Evolutionary conservation across 139 green algal genomes (phyloP).

Genomic region (Chlamydomonas eustigma): DNA sequence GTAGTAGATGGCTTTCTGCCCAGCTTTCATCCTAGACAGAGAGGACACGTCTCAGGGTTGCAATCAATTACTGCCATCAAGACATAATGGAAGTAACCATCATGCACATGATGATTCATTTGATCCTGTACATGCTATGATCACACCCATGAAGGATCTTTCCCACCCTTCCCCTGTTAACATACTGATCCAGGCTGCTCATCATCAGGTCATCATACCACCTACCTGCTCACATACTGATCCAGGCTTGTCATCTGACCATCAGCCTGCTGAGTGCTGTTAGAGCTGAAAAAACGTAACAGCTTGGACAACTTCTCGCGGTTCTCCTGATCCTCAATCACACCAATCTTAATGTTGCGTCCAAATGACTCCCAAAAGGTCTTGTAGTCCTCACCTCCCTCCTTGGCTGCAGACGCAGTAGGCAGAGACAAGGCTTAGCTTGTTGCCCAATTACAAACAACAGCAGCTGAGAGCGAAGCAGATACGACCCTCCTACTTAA

Average conservation of each 20-base stretch:
- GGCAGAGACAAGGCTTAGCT: too few relatives aligned
- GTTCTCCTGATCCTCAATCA: conserved; percentile 87
- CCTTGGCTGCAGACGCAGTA: background rate
- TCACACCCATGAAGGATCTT: too few relatives aligned
- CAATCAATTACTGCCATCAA: too few relatives aligned
- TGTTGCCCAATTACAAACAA: too few relatives aligned
- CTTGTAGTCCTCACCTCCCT: conserved; percentile 60
- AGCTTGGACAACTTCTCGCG: conserved; percentile 47
- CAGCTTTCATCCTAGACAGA: conserved; percentile 77
- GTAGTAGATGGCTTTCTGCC: conserved; percentile 97
- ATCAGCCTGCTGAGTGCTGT: conserved; percentile 64
- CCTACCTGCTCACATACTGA: conserved; percentile 85
- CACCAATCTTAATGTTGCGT: conserved; percentile 91
- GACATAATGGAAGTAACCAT: too few relatives aligned
- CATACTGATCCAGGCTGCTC: background rate
- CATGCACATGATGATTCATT: too few relatives aligned
- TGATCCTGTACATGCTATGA: too few relatives aligned
- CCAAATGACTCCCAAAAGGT: conserved; percentile 92
- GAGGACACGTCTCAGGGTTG: too few relatives aligned
- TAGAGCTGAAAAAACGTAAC: conserved; percentile 78
- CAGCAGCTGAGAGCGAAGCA: too few relatives aligned
- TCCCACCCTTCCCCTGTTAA: background rate
- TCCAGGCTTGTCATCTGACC: conserved; percentile 77
- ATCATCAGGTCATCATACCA: conserved; percentile 86
- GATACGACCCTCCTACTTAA: too few relatives aligned